phyloP scores from a whole-genome alignment of 2,329 filamentous ascomycete genomes.

The Septoria linicola region DNA sequence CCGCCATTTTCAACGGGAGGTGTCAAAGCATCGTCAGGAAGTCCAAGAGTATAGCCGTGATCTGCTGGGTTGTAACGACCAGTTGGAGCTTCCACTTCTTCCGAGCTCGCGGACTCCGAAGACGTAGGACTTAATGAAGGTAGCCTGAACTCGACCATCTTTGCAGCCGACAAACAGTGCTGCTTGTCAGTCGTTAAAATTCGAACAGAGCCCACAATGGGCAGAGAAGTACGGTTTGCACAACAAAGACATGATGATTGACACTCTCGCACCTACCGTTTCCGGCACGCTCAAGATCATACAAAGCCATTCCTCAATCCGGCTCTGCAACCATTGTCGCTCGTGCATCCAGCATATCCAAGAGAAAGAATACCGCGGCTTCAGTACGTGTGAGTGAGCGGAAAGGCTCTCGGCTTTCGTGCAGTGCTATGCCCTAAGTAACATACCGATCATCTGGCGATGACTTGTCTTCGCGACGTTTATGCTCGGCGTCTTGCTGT shows the following conservation, averaged over 20 bases:
- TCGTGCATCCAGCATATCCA: neutral
- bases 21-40: neutral
- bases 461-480: too few relatives aligned
- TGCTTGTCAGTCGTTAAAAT: neutral
- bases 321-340: neutral
- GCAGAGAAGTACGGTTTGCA: neutral
- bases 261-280: neutral
- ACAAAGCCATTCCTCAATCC: neutral
- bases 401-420: too few relatives aligned
- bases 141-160: conserved; percentile 1
- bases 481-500: too few relatives aligned
- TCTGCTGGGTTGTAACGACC: neutral
- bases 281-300: neutral
- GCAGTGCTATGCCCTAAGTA: too few relatives aligned
- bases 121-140: neutral
- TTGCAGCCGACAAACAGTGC: neutral
- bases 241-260: neutral
- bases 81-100: neutral
- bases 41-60: conserved; percentile 1
- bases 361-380: neutral
- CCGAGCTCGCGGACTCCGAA: neutral
- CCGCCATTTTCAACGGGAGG: neutral
- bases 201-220: neutral
- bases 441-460: too few relatives aligned
- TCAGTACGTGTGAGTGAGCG: too few relatives aligned